Percentiles rank a stretch among this genome's conserved stretches.
phyloP scores from a whole-genome alignment of 2,329 filamentous ascomycete species.

The Echinosphaeria canescens region DNA sequence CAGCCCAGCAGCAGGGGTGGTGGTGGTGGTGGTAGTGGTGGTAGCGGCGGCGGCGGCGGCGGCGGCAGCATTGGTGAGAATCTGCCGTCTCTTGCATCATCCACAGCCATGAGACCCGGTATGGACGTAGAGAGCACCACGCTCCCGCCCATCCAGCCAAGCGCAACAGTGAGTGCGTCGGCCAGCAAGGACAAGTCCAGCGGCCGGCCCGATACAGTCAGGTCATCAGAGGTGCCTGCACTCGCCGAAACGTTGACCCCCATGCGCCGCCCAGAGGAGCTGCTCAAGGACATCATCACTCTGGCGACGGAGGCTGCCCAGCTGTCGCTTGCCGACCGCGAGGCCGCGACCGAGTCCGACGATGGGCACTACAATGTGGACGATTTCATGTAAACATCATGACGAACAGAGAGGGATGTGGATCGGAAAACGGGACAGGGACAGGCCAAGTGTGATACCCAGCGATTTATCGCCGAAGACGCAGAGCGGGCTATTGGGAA shows the following conservation, averaged over 20 bases:
- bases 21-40: too few species aligned
- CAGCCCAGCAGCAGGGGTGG: too few species aligned
- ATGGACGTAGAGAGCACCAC: slow-evolving; percentile 2
- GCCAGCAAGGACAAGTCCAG: slow-evolving; percentile 1
- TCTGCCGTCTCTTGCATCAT: slow-evolving; percentile 2
- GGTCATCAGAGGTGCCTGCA: too few species aligned
- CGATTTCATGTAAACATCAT: slow-evolving; percentile 17
- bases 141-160: slow-evolving; percentile 5
- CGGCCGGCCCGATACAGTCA: too few species aligned
- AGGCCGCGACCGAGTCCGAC: slow-evolving; percentile 2
- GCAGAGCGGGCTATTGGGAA: too few species aligned
- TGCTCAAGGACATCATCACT: slow-evolving; percentile 14
- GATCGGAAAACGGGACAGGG: too few species aligned
- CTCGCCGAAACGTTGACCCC: too few species aligned
- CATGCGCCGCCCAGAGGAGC: slow-evolving; percentile 10
- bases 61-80: not conserved
- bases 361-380: slow-evolving; percentile 15
- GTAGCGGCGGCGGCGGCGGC: too few species aligned
- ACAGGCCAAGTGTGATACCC: too few species aligned
- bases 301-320: slow-evolving; percentile 20
- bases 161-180: too few species aligned
- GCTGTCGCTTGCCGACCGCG: too few species aligned
- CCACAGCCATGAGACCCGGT: not conserved
- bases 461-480: too few species aligned
- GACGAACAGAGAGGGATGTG: not conserved